Percentiles rank a stretch among this genome's conserved stretches.
Evolutionary conservation across 169 alveolate genomes (phyloP).

Genomic region (Plasmodium cynomolgi): DNA sequence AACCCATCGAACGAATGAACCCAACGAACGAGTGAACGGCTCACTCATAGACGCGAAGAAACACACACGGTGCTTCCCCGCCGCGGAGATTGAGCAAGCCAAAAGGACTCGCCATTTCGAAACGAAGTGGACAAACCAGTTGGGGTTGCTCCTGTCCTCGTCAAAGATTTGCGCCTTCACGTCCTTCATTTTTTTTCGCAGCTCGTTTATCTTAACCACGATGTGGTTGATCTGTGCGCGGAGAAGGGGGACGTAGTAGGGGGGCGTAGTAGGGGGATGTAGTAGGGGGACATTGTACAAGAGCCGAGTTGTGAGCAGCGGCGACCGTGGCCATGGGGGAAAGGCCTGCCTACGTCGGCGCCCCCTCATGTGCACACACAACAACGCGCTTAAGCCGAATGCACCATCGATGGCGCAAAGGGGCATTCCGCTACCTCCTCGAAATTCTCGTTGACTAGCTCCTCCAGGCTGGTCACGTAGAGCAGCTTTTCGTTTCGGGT

Average conservation of each 20-base stretch:
- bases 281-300: not conserved
- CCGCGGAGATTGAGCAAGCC: not conserved
- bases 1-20: not conserved
- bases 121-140: constrained; percentile 24
- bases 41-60: not conserved
- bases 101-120: not conserved
- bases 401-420: not conserved
- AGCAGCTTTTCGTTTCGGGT: constrained; percentile 32
- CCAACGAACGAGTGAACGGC: not conserved
- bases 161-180: constrained; percentile 41
- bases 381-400: not conserved
- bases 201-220: constrained; percentile 29
- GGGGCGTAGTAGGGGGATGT: too few species aligned
- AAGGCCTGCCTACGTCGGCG: not conserved
- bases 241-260: too few species aligned
- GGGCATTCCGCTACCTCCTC: constrained; percentile 20
- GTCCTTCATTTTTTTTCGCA: constrained; percentile 45
- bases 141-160: constrained; percentile 24
- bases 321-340: not conserved
- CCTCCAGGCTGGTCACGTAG: constrained; percentile 40
- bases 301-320: not conserved
- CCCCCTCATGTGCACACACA: not conserved
- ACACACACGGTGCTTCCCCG: not conserved
- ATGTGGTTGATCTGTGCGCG: constrained; percentile 21
- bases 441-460: constrained; percentile 43